Evolutionary conservation across 768 basidiomycete species (phyloP), one percentile per base, ranked within the genome.

Genomic region (Suillus weaverae): DNA sequence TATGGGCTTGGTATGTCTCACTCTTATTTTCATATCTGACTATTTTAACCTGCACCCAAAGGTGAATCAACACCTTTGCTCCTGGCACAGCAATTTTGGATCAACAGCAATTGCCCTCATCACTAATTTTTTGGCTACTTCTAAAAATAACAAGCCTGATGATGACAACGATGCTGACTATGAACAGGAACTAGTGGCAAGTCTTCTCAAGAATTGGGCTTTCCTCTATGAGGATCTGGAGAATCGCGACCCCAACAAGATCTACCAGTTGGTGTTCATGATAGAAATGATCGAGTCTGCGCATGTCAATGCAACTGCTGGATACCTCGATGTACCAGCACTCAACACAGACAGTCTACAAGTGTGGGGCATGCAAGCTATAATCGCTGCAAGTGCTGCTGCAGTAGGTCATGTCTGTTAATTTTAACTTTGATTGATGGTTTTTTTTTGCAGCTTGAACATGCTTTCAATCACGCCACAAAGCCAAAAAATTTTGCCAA

Each of bases 51-150:
- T 11, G 33, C 16, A 41, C 13, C 16, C 6, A 16, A 41, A 67
- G 63, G 43, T 30, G 5, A 38, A 18, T 5, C 66, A 67, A 35
- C 54, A 35, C 26, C 20, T 67, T 11, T 18, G 43, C 38, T 51
- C 64, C 60, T 67, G 66, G 66, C 44, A 61, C n/a, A 67, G 44
- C 32, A n/a, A 61, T 26, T 51, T 67, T 20, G 36, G 66, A 18
- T 64, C 60, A 7, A 62, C 63, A 26, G 60, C 66, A 22, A 51
- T 61, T 20, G 30, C 41, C 4, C 61, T 64, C 48, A 32, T 67
- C 38, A 50, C 62, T 7, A 16, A 57, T 35, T 66, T 62, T 20
- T 38, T 66, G 5, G 39, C 39, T 41, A 39, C 50, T 26, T 18
- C 61, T 9, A 33, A 43, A 18, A 11, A 41, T 5, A 11, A 61